Percentiles rank a stretch among this genome's conserved stretches.
phyloP scores from a whole-genome alignment of 306 rosid species.

The Leucaena leucocephala region DNA sequence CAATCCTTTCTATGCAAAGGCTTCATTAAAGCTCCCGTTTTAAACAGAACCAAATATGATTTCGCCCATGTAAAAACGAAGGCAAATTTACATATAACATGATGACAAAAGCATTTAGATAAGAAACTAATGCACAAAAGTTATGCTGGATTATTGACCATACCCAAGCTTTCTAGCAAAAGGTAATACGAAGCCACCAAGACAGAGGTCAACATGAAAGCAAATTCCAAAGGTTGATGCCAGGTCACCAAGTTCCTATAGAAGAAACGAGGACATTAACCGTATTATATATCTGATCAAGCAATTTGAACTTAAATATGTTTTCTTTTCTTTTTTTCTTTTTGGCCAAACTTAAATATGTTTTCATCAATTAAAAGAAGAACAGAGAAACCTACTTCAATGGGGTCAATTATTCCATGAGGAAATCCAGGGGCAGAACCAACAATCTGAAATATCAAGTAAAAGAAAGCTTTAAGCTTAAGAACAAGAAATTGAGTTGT shows the following conservation, averaged over 20 bases:
- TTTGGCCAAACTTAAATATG: not conserved
- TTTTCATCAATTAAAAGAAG: constrained; percentile 26
- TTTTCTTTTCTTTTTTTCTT: too few relatives aligned
- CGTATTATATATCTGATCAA: constrained; percentile 28
- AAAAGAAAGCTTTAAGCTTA: constrained; percentile 35
- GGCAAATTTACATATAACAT: constrained; percentile 1
- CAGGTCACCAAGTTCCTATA: constrained; percentile 86
- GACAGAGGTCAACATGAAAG: constrained; percentile 95
- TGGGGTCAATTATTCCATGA: constrained; percentile 96
- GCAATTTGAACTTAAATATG: constrained; percentile 21
- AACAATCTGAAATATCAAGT: constrained; percentile 69
- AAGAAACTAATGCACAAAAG: constrained; percentile 30
- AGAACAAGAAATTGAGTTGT: constrained; percentile 36
- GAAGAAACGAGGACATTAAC: constrained; percentile 40
- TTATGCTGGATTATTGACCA: constrained; percentile 19
- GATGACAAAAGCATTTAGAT: constrained; percentile 15
- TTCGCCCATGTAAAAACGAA: not conserved
- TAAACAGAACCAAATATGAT: constrained; percentile 1
- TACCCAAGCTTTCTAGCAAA: constrained; percentile 96
- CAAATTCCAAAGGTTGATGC: constrained; percentile 82
- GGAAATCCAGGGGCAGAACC: constrained; percentile 99
- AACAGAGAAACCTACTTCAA: constrained; percentile 57
- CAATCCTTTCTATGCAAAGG: not conserved
- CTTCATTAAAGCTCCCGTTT: not conserved
- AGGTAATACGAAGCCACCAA: constrained; percentile 94